These are phyloP conservation scores for Dendrocalamus latiflorus DNA, from an alignment of 202 grass and related monocot species.

Conservation along the genomic window DNA sequence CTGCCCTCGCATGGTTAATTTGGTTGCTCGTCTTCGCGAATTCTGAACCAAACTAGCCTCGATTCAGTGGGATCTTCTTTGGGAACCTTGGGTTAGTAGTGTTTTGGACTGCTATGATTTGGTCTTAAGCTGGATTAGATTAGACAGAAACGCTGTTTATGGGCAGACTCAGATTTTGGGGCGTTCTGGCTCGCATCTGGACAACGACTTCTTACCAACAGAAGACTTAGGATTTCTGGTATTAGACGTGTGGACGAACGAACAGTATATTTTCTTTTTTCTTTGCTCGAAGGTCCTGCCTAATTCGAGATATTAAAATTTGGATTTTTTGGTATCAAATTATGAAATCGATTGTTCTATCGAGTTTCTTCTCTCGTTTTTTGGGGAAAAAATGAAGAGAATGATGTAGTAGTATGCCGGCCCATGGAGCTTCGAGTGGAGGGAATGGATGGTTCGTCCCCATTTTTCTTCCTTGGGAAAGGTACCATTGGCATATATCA, in stretches of 20 bases:
- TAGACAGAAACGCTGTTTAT: neutral
- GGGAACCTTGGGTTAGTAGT: neutral
- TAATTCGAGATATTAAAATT: neutral
- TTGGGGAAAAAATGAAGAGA: too few relatives aligned
- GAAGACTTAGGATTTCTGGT: neutral
- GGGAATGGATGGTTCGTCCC: constrained; percentile 15
- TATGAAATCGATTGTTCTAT: neutral
- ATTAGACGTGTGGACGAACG: neutral
- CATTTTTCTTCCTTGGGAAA: constrained; percentile 36
- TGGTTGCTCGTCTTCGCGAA: neutral
- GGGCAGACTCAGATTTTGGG: neutral
- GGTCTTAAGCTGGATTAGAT: neutral
- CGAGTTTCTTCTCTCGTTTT: neutral
- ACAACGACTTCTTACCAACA: neutral
- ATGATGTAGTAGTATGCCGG: neutral
- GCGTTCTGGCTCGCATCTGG: neutral
- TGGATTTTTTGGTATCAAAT: neutral
- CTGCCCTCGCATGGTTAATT: neutral
- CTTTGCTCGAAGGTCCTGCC: neutral
- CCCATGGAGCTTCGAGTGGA: constrained; percentile 71
- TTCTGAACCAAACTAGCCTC: neutral
- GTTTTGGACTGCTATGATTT: neutral
- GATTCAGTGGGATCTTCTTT: neutral
- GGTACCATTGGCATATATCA: constrained; percentile 48
- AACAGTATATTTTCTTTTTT: neutral